phyloP scores from a whole-genome alignment of 2,329 filamentous ascomycete genomes.

The Tolypocladium guangdongense region DNA sequence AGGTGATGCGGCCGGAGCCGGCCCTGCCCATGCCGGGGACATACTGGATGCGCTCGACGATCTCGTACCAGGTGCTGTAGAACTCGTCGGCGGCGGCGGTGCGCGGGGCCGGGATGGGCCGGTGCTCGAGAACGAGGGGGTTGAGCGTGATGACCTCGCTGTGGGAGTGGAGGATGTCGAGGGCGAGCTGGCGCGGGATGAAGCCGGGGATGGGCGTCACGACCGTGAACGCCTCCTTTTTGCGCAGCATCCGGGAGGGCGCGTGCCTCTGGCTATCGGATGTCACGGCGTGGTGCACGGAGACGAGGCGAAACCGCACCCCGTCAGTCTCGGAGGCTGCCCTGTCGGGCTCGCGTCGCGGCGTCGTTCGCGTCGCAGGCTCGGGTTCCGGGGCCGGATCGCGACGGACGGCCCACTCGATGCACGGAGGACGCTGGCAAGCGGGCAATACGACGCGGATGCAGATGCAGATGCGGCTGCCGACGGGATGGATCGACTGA shows the following conservation, averaged over 20 bases:
- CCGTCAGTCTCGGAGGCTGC: no score
- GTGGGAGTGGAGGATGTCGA: slow-evolving; percentile 63
- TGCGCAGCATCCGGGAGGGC: slow-evolving; percentile 37
- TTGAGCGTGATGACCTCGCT: slow-evolving; percentile 61
- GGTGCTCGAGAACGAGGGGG: slow-evolving; percentile 54
- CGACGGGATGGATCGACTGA: neutral
- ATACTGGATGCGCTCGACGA: slow-evolving; percentile 57
- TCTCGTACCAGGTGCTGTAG: slow-evolving; percentile 67
- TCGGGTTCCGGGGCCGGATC: neutral
- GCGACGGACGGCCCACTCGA: neutral
- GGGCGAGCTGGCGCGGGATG: slow-evolving; percentile 59
- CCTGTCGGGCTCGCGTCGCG: neutral
- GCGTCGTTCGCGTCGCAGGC: neutral
- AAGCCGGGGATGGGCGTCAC: slow-evolving; percentile 60
- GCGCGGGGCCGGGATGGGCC: slow-evolving; percentile 54
- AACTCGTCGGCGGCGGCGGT: slow-evolving; percentile 59
- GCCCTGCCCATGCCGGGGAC: slow-evolving; percentile 55
- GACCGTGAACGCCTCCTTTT: slow-evolving; percentile 55
- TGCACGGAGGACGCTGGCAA: neutral
- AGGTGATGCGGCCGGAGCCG: slow-evolving; percentile 54
- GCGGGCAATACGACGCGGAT: neutral
- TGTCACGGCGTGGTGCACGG: neutral
- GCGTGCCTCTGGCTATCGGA: no score
- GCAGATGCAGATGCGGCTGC: neutral
- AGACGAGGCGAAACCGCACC: neutral